phyloP scores from a whole-genome alignment of 2,329 filamentous ascomycete genomes.

The Xylaria sp. region DNA sequence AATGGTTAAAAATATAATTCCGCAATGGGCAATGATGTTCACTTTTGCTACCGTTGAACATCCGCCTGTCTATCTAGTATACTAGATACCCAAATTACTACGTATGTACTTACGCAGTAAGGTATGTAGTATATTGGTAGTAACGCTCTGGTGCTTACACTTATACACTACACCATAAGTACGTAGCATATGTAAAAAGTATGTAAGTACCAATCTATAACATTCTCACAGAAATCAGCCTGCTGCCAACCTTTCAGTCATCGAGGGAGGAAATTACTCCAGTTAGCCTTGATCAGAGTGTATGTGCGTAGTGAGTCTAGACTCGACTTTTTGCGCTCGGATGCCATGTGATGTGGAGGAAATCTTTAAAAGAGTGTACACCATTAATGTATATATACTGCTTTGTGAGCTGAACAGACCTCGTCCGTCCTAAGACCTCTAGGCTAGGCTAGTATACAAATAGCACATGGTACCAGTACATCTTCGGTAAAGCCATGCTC shows the following conservation, averaged over 20 bases:
- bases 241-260: not conserved
- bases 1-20: conserved; percentile 9
- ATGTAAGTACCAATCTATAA: too few relatives aligned
- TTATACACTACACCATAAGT: not conserved
- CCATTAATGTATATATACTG: too few relatives aligned
- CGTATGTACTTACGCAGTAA: too few relatives aligned
- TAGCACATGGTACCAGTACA: too few relatives aligned
- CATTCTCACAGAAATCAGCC: not conserved
- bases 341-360: conserved; percentile 12
- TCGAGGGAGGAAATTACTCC: not conserved
- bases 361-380: not conserved
- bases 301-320: conserved; percentile 10
- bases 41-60: conserved; percentile 17
- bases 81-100: too few relatives aligned
- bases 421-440: too few relatives aligned
- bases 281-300: not conserved
- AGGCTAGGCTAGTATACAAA: too few relatives aligned
- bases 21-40: conserved; percentile 26
- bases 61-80: not conserved
- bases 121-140: too few relatives aligned
- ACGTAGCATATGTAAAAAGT: too few relatives aligned
- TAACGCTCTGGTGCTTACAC: not conserved
- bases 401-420: conserved; percentile 5
- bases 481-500: not conserved
- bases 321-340: not conserved